Evolutionary conservation across 352 stramenopile species (phyloP).

Genomic region (Pythium monospermum): DNA sequence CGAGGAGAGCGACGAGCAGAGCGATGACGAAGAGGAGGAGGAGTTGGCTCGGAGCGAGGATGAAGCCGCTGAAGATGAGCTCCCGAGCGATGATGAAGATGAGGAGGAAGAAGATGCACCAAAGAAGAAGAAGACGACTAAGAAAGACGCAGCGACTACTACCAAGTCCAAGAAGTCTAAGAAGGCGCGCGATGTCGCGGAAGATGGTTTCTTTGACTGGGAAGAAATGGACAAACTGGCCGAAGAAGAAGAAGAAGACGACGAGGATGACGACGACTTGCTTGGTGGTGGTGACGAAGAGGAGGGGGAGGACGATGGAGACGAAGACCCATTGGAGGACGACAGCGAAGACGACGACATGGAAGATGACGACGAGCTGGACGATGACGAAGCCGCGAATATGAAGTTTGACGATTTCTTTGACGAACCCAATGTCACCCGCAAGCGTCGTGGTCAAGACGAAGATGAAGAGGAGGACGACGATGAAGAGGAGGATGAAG

Average conservation of each 20-base stretch:
- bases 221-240: slow-evolving; percentile 84
- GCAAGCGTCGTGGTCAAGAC: slow-evolving; percentile 4
- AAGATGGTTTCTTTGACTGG: slow-evolving; percentile 85
- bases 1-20: slow-evolving; percentile 16
- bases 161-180: slow-evolving; percentile 43
- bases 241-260: slow-evolving; percentile 58
- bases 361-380: slow-evolving; percentile 48
- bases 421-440: slow-evolving; percentile 16
- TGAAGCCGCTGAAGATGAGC: slow-evolving; percentile 20
- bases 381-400: slow-evolving; percentile 28
- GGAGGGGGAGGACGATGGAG: slow-evolving; percentile 38
- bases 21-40: slow-evolving; percentile 22
- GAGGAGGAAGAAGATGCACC: slow-evolving; percentile 31
- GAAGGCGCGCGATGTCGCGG: slow-evolving; percentile 57
- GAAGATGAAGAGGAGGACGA: slow-evolving; percentile 31
- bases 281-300: slow-evolving; percentile 39
- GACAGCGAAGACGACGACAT: slow-evolving; percentile 74
- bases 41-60: slow-evolving; percentile 26
- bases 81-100: slow-evolving; percentile 12
- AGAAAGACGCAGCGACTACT: slow-evolving; percentile 11
- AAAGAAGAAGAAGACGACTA: slow-evolving; percentile 24
- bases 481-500: slow-evolving; percentile 38
- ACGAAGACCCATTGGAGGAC: slow-evolving; percentile 55
- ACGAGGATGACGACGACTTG: slow-evolving; percentile 34
- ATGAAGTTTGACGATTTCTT: slow-evolving; percentile 36